A percentile compares a stretch with the other conserved stretches of the same genome.
Conservation (phyloP, 1,139 yeast species). For the Candida sojae region DNA sequence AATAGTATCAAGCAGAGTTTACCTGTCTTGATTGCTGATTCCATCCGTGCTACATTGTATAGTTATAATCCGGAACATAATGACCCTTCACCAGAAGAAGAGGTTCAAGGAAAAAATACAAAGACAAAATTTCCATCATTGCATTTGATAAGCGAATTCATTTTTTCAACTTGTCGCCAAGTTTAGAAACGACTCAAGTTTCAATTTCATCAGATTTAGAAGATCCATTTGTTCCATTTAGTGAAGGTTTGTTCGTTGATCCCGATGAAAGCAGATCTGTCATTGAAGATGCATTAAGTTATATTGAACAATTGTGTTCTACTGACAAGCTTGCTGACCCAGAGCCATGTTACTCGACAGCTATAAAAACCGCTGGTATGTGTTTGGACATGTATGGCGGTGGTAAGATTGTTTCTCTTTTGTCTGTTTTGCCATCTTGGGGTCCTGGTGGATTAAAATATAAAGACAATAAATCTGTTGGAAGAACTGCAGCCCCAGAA, state of each 20-base stretch:
- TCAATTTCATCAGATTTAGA: conserved; percentile 70
- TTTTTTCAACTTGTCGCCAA: conserved; percentile 68
- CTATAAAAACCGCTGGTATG: conserved; percentile 65
- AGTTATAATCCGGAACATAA: conserved; percentile 16
- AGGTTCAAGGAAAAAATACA: neutral
- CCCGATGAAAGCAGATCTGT: conserved; percentile 64
- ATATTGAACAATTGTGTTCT: conserved; percentile 51
- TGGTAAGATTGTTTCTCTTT: conserved; percentile 75
- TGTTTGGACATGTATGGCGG: conserved; percentile 70
- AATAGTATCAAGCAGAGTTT: conserved; percentile 64
- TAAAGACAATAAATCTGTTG: conserved; percentile 45
- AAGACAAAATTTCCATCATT: conserved; percentile 56
- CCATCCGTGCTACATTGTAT: conserved; percentile 63
- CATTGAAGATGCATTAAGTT: conserved; percentile 68
- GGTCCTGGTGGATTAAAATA: conserved; percentile 79
- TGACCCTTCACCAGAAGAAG: neutral
- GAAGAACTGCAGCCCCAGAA: conserved; percentile 46
- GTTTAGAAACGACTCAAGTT: conserved; percentile 61
- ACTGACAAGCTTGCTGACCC: conserved; percentile 48
- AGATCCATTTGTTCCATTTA: conserved; percentile 82
- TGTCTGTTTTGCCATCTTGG: conserved; percentile 74
- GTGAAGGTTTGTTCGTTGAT: conserved; percentile 77
- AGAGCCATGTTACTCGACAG: conserved; percentile 82
- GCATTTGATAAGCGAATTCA: conserved; percentile 76
- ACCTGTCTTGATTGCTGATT: conserved; percentile 69